phyloP scores from a whole-genome alignment of 2,329 filamentous ascomycete species.

The Penicillium decumbens region DNA sequence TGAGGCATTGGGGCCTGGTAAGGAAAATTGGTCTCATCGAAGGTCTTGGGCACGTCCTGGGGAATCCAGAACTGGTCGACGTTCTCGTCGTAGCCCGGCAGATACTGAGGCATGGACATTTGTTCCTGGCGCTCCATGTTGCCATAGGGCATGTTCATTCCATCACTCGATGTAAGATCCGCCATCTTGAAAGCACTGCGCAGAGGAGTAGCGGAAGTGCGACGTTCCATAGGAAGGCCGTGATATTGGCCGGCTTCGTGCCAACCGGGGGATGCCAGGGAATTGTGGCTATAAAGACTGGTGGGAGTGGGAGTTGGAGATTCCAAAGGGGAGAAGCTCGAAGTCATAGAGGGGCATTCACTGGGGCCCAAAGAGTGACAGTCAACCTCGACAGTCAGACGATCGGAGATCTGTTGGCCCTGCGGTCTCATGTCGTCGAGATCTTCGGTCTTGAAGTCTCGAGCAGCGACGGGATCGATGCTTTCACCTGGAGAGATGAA shows the following conservation, averaged over 20 bases:
- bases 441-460: slow-evolving; percentile 27
- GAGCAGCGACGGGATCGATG: slow-evolving; percentile 26
- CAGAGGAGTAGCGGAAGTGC: slow-evolving; percentile 29
- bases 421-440: slow-evolving; percentile 39
- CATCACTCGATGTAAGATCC: slow-evolving; percentile 32
- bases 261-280: slow-evolving; percentile 37
- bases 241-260: slow-evolving; percentile 31
- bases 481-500: slow-evolving; percentile 26
- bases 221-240: slow-evolving; percentile 26
- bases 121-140: slow-evolving; percentile 33
- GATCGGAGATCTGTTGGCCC: slow-evolving; percentile 34
- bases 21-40: slow-evolving; percentile 31
- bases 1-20: slow-evolving; percentile 35
- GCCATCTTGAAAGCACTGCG: slow-evolving; percentile 35
- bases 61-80: slow-evolving; percentile 38
- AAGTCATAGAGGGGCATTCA: slow-evolving; percentile 40
- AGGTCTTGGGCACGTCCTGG: slow-evolving; percentile 35
- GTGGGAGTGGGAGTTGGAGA: slow-evolving; percentile 40
- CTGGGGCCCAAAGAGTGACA: slow-evolving; percentile 37
- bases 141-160: slow-evolving; percentile 32
- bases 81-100: slow-evolving; percentile 37
- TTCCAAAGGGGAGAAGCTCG: slow-evolving; percentile 40
- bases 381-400: slow-evolving; percentile 38
- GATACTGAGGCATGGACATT: slow-evolving; percentile 34
- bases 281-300: slow-evolving; percentile 38